Conservation (phyloP, 73 alveolate genomes). For the Tetrahymena borealis region DNA sequence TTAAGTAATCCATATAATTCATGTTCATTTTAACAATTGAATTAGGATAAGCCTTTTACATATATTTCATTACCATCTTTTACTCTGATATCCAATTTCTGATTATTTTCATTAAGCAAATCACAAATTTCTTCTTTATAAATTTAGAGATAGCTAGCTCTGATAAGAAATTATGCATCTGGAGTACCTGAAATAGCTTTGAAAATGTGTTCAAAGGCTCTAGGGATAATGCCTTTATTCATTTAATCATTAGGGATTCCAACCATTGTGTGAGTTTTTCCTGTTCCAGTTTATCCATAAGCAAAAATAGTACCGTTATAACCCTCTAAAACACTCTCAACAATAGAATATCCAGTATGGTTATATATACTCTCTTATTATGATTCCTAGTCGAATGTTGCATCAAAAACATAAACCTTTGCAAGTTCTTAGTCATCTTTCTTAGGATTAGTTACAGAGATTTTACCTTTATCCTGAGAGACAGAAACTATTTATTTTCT, state of each 20-base stretch:
- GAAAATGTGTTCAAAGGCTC: slow-evolving; percentile 84
- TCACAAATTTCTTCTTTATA: slow-evolving; percentile 96
- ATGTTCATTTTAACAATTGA: slow-evolving; percentile 27
- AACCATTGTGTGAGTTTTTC: slow-evolving; percentile 85
- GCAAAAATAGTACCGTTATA: slow-evolving; percentile 89
- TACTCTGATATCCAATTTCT: slow-evolving; percentile 82
- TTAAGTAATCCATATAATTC: slow-evolving; percentile 67
- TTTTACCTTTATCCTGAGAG: slow-evolving; percentile 71
- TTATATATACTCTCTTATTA: slow-evolving; percentile 71
- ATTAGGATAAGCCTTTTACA: slow-evolving; percentile 59
- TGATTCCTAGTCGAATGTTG: slow-evolving; percentile 66
- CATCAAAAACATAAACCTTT: slow-evolving; percentile 81
- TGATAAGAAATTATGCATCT: slow-evolving; percentile 64
- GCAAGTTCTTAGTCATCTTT: slow-evolving; percentile 54
- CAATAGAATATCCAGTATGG: slow-evolving; percentile 81
- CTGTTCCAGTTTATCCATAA: slow-evolving; percentile 92
- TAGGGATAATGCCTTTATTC: slow-evolving; percentile 84
- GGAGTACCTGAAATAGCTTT: slow-evolving; percentile 60
- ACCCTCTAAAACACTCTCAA: slow-evolving; percentile 75
- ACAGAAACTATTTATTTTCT: slow-evolving; percentile 70
- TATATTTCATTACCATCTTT: slow-evolving; percentile 87
- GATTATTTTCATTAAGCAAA: slow-evolving; percentile 56
- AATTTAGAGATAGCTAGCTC: slow-evolving; percentile 91
- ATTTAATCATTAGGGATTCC: slow-evolving; percentile 65
- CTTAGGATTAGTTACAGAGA: slow-evolving; percentile 56